phyloP scores from a whole-genome alignment of 164 flowering plant genomes.

The Annona cherimola region DNA sequence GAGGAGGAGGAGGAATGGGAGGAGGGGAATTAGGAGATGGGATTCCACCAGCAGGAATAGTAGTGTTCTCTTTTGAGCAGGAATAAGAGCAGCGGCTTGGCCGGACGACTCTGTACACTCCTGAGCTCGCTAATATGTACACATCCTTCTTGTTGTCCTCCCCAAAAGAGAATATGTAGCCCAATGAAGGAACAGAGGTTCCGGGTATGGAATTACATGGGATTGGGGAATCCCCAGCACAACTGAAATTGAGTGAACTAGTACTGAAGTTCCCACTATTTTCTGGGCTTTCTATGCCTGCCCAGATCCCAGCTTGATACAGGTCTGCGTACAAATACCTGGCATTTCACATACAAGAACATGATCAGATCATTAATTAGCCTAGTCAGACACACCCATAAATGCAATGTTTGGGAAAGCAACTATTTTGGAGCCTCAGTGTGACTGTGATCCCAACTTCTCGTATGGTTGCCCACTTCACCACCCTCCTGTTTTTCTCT shows the following conservation, averaged over 20 bases:
- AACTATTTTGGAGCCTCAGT: neutral
- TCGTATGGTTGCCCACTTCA: neutral
- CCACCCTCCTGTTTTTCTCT: neutral
- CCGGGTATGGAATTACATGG: slow-evolving; percentile 37
- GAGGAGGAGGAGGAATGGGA: slow-evolving; percentile 7
- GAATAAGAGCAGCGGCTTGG: slow-evolving; percentile 76
- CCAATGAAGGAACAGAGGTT: slow-evolving; percentile 46
- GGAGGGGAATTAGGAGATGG: slow-evolving; percentile 32
- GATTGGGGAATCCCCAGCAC: slow-evolving; percentile 66
- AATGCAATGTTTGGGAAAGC: neutral
- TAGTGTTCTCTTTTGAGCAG: slow-evolving; percentile 59
- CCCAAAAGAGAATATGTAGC: slow-evolving; percentile 72
- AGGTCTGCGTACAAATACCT: slow-evolving; percentile 88
- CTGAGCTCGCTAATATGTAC: slow-evolving; percentile 55
- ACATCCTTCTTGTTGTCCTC: slow-evolving; percentile 74
- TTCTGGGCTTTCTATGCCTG: slow-evolving; percentile 60
- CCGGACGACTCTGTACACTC: slow-evolving; percentile 74
- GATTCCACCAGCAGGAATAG: slow-evolving; percentile 21
- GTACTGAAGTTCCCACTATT: slow-evolving; percentile 66
- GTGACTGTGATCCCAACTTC: neutral
- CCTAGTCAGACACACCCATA: neutral
- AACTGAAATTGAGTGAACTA: slow-evolving; percentile 41
- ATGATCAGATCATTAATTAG: slow-evolving; percentile 2
- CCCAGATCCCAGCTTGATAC: slow-evolving; percentile 58
- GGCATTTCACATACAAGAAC: slow-evolving; percentile 15